Percentiles rank a stretch among this genome's conserved stretches.
These are phyloP conservation scores for Exophiala sideris DNA, from an alignment of 2,329 filamentous ascomycete species.

Conservation along the genomic window DNA sequence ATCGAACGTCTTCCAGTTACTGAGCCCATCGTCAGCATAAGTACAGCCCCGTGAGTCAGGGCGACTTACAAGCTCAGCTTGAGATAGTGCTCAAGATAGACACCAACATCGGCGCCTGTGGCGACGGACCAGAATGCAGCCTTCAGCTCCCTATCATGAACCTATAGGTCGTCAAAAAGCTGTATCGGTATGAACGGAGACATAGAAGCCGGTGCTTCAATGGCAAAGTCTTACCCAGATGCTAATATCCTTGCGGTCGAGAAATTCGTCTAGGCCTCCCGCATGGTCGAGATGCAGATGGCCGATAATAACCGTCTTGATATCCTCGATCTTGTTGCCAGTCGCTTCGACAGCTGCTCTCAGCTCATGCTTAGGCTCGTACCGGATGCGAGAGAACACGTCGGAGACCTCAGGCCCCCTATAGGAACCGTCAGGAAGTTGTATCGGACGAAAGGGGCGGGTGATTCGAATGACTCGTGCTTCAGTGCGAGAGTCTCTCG, in stretches of 20 bases:
- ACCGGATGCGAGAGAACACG: constrained; percentile 24
- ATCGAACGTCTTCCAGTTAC: constrained; percentile 29
- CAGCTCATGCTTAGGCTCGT: constrained; percentile 26
- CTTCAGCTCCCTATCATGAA: constrained; percentile 25
- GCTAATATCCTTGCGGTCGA: constrained; percentile 25
- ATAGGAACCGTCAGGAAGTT: too few species aligned
- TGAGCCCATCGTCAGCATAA: constrained; percentile 3
- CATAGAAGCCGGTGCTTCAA: too few species aligned
- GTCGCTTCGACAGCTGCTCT: constrained; percentile 27
- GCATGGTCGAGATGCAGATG: constrained; percentile 29
- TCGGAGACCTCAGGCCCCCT: constrained; percentile 22
- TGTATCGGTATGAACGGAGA: too few species aligned
- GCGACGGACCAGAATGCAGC: constrained; percentile 27
- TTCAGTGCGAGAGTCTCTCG: too few species aligned
- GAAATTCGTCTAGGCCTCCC: constrained; percentile 26
- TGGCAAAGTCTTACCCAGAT: constrained; percentile 9
- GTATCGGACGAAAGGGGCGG: too few species aligned
- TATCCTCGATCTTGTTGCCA: constrained; percentile 27
- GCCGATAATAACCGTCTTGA: constrained; percentile 30
- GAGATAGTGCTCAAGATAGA: constrained; percentile 29
- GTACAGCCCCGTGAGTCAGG: too few species aligned
- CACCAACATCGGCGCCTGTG: constrained; percentile 26
- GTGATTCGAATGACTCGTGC: too few species aligned
- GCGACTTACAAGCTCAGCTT: constrained; percentile 25
- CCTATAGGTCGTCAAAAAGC: background rate